phyloP scores from a whole-genome alignment of 169 alveolate genomes.

The Plasmodium relictum region DNA sequence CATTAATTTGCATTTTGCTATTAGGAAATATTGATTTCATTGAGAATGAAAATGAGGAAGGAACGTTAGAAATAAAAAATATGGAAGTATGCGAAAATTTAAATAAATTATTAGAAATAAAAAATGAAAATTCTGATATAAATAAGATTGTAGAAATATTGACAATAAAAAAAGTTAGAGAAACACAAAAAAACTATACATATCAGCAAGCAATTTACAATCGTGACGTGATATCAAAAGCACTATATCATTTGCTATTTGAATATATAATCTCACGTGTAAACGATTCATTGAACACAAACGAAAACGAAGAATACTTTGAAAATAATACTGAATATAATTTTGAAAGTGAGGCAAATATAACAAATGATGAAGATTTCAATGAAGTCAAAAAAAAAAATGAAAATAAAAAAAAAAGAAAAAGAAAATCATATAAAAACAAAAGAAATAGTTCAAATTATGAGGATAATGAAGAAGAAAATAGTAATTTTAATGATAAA shows the following conservation, averaged over 20 bases:
- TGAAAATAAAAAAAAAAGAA: not conserved
- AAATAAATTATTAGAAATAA: constrained; percentile 35
- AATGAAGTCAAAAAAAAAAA: constrained; percentile 3
- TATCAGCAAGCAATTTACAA: constrained; percentile 82
- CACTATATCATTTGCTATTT: constrained; percentile 82
- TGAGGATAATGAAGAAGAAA: not conserved
- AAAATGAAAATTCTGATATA: constrained; percentile 7
- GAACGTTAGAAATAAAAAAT: constrained; percentile 52
- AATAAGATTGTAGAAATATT: constrained; percentile 78
- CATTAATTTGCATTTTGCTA: constrained; percentile 70
- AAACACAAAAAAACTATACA: constrained; percentile 78
- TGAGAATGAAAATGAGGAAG: constrained; percentile 25
- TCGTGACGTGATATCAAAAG: constrained; percentile 84
- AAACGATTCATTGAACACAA: constrained; percentile 77
- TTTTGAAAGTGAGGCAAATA: not conserved
- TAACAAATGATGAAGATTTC: not conserved
- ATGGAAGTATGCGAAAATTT: constrained; percentile 29
- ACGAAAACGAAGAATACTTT: not conserved
- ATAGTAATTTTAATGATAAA: not conserved
- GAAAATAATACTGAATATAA: not conserved
- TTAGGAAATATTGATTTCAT: constrained; percentile 76
- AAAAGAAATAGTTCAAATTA: constrained; percentile 25
- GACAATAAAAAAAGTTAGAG: constrained; percentile 80
- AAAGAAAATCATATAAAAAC: constrained; percentile 1
- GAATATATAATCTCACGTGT: constrained; percentile 82